These are phyloP conservation scores for Aureobasidium uvarum DNA, from an alignment of 2,329 filamentous ascomycete species.

Conservation along the genomic window DNA sequence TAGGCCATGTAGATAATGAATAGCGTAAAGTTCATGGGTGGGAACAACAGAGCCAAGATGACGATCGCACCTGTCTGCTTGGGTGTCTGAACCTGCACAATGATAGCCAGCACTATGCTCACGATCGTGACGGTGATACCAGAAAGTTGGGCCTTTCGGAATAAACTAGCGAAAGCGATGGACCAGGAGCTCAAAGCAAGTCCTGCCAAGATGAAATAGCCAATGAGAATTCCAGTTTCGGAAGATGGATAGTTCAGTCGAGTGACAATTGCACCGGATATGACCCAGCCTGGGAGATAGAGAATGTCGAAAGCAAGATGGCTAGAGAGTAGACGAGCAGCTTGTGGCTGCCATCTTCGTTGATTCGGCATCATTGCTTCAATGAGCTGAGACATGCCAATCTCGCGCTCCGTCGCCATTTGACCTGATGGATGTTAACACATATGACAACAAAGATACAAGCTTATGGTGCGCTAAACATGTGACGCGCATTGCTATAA, in stretches of 20 bases:
- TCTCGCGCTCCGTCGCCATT: conserved; percentile 80
- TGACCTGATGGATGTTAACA: conserved; percentile 56
- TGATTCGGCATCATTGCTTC: conserved; percentile 87
- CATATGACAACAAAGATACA: neutral
- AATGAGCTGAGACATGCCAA: conserved; percentile 82
- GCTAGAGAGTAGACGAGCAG: conserved; percentile 72
- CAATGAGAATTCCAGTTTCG: conserved; percentile 46
- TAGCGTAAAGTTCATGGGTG: conserved; percentile 84
- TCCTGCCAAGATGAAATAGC: conserved; percentile 72
- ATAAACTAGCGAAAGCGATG: conserved; percentile 77
- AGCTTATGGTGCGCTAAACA: too few relatives aligned
- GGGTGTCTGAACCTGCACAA: conserved; percentile 70
- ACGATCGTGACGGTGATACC: conserved; percentile 75
- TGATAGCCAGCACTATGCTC: conserved; percentile 72
- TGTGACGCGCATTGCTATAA: neutral
- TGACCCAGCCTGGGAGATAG: conserved; percentile 79
- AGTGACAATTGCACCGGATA: conserved; percentile 69
- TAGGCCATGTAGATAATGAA: conserved; percentile 77
- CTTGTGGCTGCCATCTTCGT: conserved; percentile 71
- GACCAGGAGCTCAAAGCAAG: conserved; percentile 76
- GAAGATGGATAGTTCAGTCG: conserved; percentile 52
- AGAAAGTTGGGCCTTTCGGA: conserved; percentile 82
- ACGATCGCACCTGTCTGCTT: conserved; percentile 64
- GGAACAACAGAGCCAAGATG: conserved; percentile 72
- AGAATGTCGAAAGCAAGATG: conserved; percentile 77